phyloP scores from a whole-genome alignment of 2,329 filamentous ascomycete species.

The Alternaria conjuncta region DNA sequence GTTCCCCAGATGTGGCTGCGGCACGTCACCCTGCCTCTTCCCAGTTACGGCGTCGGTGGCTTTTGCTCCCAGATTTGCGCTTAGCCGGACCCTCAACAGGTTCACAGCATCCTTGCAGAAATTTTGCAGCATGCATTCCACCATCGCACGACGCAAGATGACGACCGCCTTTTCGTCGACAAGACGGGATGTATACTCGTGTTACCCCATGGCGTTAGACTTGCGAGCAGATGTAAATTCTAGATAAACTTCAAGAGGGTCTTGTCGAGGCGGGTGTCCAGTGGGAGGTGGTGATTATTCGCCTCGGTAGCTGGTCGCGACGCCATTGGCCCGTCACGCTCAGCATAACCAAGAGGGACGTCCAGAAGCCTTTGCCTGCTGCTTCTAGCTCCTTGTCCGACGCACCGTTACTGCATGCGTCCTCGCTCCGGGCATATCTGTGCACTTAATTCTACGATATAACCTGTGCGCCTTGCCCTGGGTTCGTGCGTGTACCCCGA shows the following conservation, averaged over 20 bases:
- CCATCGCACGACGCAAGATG: background rate
- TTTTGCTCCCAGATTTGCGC: background rate
- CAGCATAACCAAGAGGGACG: conserved; percentile 19
- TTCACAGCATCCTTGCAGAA: conserved; percentile 6
- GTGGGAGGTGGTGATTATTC: conserved; percentile 18
- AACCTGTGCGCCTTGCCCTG: conserved; percentile 9
- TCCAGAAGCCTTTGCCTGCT: conserved; percentile 26
- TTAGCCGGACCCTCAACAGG: conserved; percentile 9
- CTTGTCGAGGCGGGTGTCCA: conserved; percentile 4
- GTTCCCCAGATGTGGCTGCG: conserved; percentile 2
- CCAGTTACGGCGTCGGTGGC: background rate
- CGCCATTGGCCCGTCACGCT: conserved; percentile 25
- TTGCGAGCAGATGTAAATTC: conserved; percentile 14
- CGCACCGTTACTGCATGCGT: conserved; percentile 23
- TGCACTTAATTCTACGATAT: conserved; percentile 8
- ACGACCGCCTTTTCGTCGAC: background rate
- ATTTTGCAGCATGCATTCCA: background rate
- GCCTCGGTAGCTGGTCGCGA: conserved; percentile 29
- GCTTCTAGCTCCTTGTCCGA: conserved; percentile 30
- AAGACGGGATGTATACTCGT: background rate
- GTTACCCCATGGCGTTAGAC: conserved; percentile 19
- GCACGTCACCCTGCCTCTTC: background rate
- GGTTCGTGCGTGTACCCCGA: conserved; percentile 1
- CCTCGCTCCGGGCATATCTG: conserved; percentile 18
- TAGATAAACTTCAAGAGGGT: conserved; percentile 1